Base-by-base conservation (phyloP, 139 green algal genomes). In the Diplosphaera chodatii region DNA sequence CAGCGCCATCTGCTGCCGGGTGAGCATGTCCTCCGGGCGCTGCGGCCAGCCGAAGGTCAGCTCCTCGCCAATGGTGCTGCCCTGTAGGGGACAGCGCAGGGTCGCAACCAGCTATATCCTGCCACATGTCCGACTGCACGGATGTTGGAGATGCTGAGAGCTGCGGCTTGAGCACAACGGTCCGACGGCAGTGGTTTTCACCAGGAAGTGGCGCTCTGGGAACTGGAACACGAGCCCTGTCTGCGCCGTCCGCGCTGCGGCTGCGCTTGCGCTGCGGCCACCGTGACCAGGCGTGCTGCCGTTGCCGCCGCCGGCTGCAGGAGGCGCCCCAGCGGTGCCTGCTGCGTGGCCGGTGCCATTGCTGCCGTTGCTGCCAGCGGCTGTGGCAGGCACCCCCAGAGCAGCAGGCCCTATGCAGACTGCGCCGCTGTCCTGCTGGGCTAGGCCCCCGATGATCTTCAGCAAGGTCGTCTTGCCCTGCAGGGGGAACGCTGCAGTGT, bases 211-310 rank as follows among this genome's bases (percentile, higher is more conserved):
- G 30, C 93, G 83, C 86, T 97, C 91, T 3, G 93, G 93, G 69
- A 97, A 97, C 84, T 98, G 93, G 70, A 98, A 98, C 27, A 97
- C 91, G 27, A 98, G 76, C 0, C 93, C 93, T 18, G 89, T 83
- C 37, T 83, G 68, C 34, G 74, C 62, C 55, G 79, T 71, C 23
- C 85, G 75, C 32, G 70, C 73, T 27, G 48, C 22, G 1, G 72
- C 28, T 1, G 48, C 40, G 32, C 31, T n/a, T 16, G 66, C 30
- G 74, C 32, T 0, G 56, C 33, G 0, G 59, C 37, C 37, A 10
- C 37, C 37, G 37, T 20, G 8, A 48, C 10, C 37, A 48, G 10
- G 8, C 8, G 8, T 48, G 37, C 10, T 48, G 37, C 33, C 55
- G 73, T 29, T 64, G n/a, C 15, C 23, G 32, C 28, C 33, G 48